These are phyloP conservation scores for Rhodosporidiobolus odoratus DNA, from an alignment of 768 basidiomycete species.

Conservation along the genomic window DNA sequence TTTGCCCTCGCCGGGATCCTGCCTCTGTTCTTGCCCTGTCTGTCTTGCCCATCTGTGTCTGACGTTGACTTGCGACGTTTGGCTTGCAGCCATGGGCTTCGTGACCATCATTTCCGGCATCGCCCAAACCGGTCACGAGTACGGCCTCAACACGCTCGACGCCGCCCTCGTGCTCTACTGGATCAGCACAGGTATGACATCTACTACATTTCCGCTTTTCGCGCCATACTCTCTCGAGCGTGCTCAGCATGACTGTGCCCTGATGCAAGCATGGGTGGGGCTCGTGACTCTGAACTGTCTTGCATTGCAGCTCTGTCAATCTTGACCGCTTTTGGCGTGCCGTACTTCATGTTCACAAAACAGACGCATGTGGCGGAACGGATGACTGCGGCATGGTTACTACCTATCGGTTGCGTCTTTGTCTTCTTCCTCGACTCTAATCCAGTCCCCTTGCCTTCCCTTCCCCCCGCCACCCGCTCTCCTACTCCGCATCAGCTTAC, in stretches of 20 bases:
- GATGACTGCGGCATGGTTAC: constrained; percentile 42
- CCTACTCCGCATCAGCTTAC: background rate
- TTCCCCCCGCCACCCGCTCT: background rate
- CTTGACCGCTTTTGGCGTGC: constrained; percentile 33
- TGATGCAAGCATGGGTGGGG: no score
- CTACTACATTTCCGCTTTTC: background rate
- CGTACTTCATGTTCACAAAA: constrained; percentile 35
- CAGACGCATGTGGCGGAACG: constrained; percentile 36
- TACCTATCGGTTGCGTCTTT: constrained; percentile 39
- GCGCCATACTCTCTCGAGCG: background rate
- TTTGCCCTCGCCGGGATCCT: background rate
- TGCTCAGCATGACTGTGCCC: background rate
- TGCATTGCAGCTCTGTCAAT: constrained; percentile 27
- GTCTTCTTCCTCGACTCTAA: background rate
- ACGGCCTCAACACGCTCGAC: constrained; percentile 33
- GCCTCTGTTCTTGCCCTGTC: background rate
- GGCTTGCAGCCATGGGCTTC: constrained; percentile 37
- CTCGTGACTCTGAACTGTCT: background rate
- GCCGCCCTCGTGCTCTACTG: constrained; percentile 39
- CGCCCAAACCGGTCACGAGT: constrained; percentile 31
- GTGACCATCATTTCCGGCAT: constrained; percentile 40
- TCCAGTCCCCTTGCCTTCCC: no score
- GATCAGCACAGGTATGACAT: constrained; percentile 32
- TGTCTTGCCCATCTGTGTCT: background rate
- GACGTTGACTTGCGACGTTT: background rate